Base-by-base conservation (phyloP, 1,284 basidiomycete species). In the Leccinum insolens region DNA sequence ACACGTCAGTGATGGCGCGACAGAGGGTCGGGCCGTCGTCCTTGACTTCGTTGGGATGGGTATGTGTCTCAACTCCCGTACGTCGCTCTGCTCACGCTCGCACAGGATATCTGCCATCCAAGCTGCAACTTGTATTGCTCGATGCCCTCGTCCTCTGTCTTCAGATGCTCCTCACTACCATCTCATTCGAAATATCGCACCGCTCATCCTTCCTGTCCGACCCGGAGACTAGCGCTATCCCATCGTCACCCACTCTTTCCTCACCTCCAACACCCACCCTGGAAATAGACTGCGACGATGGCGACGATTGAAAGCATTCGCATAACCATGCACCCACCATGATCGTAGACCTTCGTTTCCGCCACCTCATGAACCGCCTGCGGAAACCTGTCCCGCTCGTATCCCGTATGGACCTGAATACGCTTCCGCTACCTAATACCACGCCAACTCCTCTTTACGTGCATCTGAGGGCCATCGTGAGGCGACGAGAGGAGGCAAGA, bases 21-120 rank as follows among this genome's bases (percentile, higher is more conserved):
- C 82, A 44, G 84, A 88, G 68, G 86, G 86, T 28, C 82, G 88
- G 72, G 80, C 85, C 9, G 78, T 92, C 72, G 78, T 93, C 49
- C 86, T 93, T 67, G 91, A 93, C 76, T 93, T 93, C 72, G 84
- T 93, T 69, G 92, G 92, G 67, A 82, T 88, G 82, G 86, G 91
- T 93, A 75, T 65, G 89, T 83, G 7, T 62, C 46, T 39, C 25
- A 7, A 20, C 58, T 8, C 58, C 44, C 57, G 63, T 37, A 31
- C 55, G 37, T 64, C 59, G 34, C 11, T 62, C 6, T 52, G 69
- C 70, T 77, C 39, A 73, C 66, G 4, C 58, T 41, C 17, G n/a
- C 64, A 58, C 74, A 92, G 91, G 83, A 55, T 83, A 86, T 72
- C 77, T 76, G 44, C 89, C 92, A 22, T 88, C 89, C 55, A 89